Evolutionary conservation across 768 basidiomycete species (phyloP).

Genomic region (Trametes punicea): DNA sequence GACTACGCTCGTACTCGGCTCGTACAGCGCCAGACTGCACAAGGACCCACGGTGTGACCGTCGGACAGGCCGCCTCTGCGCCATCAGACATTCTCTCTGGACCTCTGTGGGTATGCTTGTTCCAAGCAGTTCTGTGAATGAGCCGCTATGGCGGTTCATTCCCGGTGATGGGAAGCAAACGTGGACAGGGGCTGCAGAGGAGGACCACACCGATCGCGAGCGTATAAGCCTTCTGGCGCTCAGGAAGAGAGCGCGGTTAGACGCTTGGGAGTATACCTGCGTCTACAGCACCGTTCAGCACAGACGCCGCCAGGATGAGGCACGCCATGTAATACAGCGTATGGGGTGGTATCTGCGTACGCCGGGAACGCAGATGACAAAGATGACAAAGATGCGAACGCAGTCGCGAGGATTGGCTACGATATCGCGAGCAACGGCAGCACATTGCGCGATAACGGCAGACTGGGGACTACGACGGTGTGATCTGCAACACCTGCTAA

Average conservation of each 20-base stretch:
- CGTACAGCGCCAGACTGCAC: no score
- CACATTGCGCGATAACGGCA: constrained; percentile 6
- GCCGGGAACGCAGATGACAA: neutral
- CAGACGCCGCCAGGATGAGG: no score
- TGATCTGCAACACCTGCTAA: neutral
- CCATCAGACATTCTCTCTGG: neutral
- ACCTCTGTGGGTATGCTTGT: neutral
- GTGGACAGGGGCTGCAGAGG: neutral
- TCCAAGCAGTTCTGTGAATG: neutral
- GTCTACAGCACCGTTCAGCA: no score
- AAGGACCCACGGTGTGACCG: no score
- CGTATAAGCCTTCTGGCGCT: neutral
- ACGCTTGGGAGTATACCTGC: no score
- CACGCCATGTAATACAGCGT: no score
- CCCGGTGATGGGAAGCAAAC: neutral
- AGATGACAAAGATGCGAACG: neutral
- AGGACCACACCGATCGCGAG: neutral
- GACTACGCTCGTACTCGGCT: no score
- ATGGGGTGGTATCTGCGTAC: no score
- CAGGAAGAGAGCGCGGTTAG: neutral
- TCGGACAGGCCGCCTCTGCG: neutral
- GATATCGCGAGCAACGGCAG: constrained; percentile 2
- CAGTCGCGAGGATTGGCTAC: neutral
- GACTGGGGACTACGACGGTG: neutral
- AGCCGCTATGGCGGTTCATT: neutral